Base-by-base conservation (phyloP, 371 early-diverging fungal species). In the Rhizomucor pusillus region DNA sequence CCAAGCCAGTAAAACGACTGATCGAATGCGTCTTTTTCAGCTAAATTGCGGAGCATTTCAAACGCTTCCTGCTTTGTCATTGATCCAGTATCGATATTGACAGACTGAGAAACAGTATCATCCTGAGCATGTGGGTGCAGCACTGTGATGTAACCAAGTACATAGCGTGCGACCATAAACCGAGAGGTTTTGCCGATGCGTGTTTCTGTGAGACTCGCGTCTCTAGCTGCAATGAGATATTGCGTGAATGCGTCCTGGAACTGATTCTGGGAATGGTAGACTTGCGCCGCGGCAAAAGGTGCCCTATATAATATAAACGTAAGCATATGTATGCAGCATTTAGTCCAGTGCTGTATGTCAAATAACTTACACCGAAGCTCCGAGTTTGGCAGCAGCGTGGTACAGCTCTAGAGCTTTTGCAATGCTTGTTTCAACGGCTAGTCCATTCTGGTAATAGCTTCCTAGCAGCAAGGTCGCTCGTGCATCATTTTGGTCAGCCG, bases 401-500 rank as follows among this genome's bases (percentile, higher is more conserved):
- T 65, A 62, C n/a, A 59, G 52, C 33, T 53, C 60, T 25, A 81
- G 50, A 14, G 91, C 89, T 36, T 77, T 79, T 25, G 76, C 76
- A 25, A 76, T 47, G 67, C 89, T 82, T n/a, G 59, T 61, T 36
- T 67, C 61, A 14, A 67, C 63, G 3, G 64, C 68, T 44, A 54
- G 50, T 37, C 81, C 84, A 41, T 78, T 60, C 16, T 71, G 62
- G 41, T 71, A 71, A 54, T 69, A 66, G 54, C 70, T 74, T 46
- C 73, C 75, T 23, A 81, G 60, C 18, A 88, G 60, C 60, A 87
- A 88, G 56, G 89, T 84, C 3, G 94, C 93, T 58, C 86, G 84
- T 11, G 89, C 81, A 35, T 87, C 66, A 0, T 88, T 84, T 66
- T 90, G 86, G 50, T 84, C 81, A 16, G 90, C 90, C 3, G 92